Evolutionary conservation across 2,329 filamentous ascomycete species (phyloP), one percentile per base, ranked within the genome.

Genomic region (Teratosphaeriaceae sp.): DNA sequence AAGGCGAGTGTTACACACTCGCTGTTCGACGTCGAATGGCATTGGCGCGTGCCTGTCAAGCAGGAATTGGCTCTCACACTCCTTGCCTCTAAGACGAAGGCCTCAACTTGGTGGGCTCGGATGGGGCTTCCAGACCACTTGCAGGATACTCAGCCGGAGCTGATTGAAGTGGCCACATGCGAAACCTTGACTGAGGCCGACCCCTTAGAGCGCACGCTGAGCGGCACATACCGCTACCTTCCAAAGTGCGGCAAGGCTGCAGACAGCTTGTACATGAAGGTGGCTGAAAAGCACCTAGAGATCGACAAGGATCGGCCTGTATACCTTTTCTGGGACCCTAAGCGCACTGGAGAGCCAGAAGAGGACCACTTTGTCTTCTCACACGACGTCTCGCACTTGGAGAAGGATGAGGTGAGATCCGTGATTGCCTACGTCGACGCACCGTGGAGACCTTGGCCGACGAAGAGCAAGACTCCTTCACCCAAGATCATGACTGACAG

Each of bases 271-370:
- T 80, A 82, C 57, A 72, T 69, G 51, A 70, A 62, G 22, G 40
- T 39, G 16, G 35, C 48, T 39, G 13, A 42, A 20, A 27, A 53
- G 20, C 20, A 19, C n/a, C n/a, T n/a, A n/a, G n/a, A n/a, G 7
- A 38, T 13, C 4, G 42, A 6, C 13, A 19, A 19, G 11, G 45
- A 46, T 3, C 41, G 51, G 38, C 54, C 65, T 1, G 42, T 80
- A 0, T 83, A 72, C 49, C 58, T 84, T 2, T 82, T 81, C 52
- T 61, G 79, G 2, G 76, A 84, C 42, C 74, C 78, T 0, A 62
- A 68, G 4, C 69, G 69, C 13, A 65, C 73, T 26, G 71, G 71
- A 1, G 57, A 70, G 21, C 58, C 67, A 0, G 54, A 64, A 0
- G 43, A 70, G 4, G 78, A 83, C 53, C 58, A 57, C 2, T 80